Conservation (phyloP, 179 eudicot genomes). For the Beta corolliflora region DNA sequence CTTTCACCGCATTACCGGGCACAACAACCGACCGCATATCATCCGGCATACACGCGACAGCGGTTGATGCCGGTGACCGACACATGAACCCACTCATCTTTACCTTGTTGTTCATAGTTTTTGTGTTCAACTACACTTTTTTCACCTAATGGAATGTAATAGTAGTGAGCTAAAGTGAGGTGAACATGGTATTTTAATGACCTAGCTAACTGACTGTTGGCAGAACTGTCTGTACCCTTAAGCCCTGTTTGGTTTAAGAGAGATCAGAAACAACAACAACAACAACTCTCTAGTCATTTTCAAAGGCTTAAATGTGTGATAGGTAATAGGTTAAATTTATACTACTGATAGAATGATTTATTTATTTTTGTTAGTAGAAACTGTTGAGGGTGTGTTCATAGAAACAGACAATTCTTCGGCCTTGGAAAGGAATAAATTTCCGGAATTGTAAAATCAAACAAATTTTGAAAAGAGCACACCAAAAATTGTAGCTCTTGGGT, state of each 20-base stretch:
- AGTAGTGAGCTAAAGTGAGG: neutral
- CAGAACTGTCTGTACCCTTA: neutral
- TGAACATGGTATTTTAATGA: constrained; percentile 3
- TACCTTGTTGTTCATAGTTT: neutral
- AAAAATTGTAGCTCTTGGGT: neutral
- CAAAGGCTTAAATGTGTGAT: constrained; percentile 10
- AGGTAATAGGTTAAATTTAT: neutral
- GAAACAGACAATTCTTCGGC: neutral
- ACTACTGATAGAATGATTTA: constrained; percentile 4
- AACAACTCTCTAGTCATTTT: constrained; percentile 5
- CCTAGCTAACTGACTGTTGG: constrained; percentile 6
- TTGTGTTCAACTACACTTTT: neutral
- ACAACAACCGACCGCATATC: neutral
- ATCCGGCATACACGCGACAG: constrained; percentile 12
- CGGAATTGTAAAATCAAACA: constrained; percentile 1
- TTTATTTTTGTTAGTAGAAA: neutral
- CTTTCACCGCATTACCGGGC: constrained; percentile 1
- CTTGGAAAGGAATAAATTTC: neutral
- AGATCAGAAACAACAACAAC: neutral
- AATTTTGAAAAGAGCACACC: neutral
- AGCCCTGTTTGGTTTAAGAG: neutral
- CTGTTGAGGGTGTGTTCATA: neutral
- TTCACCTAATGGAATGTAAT: neutral
- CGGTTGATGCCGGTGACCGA: neutral
- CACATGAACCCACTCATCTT: constrained; percentile 14